These are phyloP conservation scores for Plasmodium gaboni DNA, from an alignment of 169 alveolate species.

Conservation along the genomic window DNA sequence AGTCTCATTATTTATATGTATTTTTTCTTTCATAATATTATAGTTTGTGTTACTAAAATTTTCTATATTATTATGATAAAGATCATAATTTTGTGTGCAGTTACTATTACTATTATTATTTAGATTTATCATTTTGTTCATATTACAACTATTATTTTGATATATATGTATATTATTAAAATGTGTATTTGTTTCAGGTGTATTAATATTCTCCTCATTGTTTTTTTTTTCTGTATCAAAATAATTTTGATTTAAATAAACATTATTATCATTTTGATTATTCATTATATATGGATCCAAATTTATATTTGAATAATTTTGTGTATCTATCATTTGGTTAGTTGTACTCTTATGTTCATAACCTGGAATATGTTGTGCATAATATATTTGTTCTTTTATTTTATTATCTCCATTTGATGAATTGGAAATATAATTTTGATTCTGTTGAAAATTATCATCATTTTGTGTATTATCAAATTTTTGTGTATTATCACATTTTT, in stretches of 20 bases:
- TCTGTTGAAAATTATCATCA: too few species aligned
- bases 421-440: too few species aligned
- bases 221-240: too few species aligned
- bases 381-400: neutral
- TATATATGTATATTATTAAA: neutral
- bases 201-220: neutral
- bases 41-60: neutral
- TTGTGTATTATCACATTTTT: constrained; percentile 11
- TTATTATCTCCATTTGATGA: neutral
- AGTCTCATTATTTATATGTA: neutral
- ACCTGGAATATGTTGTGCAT: neutral
- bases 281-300: neutral
- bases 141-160: neutral
- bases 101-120: neutral
- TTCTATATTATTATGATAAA: neutral
- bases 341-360: neutral
- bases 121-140: neutral
- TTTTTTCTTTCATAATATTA: constrained; percentile 8
- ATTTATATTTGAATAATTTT: neutral
- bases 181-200: neutral
- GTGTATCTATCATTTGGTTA: constrained; percentile 1
- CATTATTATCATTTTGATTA: constrained; percentile 1
- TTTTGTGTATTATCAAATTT: neutral
- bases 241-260: neutral
- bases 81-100: neutral